Base-by-base conservation (phyloP, 1,139 yeast species). In the Diutina siamensis region DNA sequence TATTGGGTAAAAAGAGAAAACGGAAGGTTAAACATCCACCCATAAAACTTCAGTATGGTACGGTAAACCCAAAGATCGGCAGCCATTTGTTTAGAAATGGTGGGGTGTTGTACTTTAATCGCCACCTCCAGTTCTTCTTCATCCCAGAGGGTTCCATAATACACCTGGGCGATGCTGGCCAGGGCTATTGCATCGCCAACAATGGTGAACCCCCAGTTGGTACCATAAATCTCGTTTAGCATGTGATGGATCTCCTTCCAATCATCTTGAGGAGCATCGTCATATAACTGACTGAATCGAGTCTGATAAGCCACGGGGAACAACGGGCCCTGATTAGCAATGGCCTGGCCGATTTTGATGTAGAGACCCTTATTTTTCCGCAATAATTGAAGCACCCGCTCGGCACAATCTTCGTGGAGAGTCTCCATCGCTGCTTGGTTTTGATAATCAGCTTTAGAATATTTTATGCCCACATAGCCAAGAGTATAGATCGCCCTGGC, bases 121-220 rank as follows among this genome's bases (percentile, higher is more conserved):
- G 88, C 89, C 5, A 82, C 88, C 28, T 5, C 5, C 28, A 25
- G 28, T 45, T 60, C 57, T 42, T 71, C 71, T n/a, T 62, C 58
- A 18, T 52, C 56, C 49, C 61, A 64, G 50, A 83, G 62, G 36
- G 55, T 55, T 0, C 77, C 89, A 49, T 62, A 62, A 57, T 82
- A 87, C 2, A 82, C 89, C 56, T 82, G 89, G 0, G 89, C 88
- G 50, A 82, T 74, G 9, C 83, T 77, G 0, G 88, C 89, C 57
- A 83, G 76, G 4, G 88, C 89, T 15, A 80, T 61, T 0, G 88
- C 83, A 1, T 51, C 55, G 48, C 70, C 74, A 40, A 76, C 78
- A 36, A 82, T 64, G 21, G 32, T 38, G 10, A 38, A 38, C 21
- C 32, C 32, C 42, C 42, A 38, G 13, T 22, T 48, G 1, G 83